These are phyloP conservation scores for Scheffersomyces segobiensis DNA, from an alignment of 1,139 yeast species.

Conservation along the genomic window DNA sequence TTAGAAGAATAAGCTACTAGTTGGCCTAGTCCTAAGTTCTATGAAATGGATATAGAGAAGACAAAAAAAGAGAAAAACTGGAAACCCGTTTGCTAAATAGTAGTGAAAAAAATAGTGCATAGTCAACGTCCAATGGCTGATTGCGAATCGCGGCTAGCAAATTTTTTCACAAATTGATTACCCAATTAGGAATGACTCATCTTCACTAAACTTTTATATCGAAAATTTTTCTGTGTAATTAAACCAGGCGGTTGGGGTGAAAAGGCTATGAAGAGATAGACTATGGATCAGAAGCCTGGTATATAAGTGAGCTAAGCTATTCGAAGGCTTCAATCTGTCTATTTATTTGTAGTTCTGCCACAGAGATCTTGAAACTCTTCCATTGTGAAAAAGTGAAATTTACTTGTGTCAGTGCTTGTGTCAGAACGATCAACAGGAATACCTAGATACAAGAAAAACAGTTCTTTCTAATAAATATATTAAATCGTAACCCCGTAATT, in stretches of 20 bases:
- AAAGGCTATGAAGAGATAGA: background rate
- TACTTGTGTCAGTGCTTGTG: background rate
- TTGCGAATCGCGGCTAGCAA: constrained; percentile 44
- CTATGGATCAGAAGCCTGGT: background rate
- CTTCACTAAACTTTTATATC: background rate
- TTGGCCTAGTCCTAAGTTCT: background rate
- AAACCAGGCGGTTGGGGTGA: background rate
- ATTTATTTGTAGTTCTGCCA: background rate
- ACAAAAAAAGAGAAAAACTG: constrained; percentile 4
- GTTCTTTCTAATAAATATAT: background rate
- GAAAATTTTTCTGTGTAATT: background rate
- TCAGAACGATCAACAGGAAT: background rate
- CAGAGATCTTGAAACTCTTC: background rate
- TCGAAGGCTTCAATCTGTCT: background rate
- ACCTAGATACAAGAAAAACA: background rate
- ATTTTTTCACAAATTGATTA: constrained; percentile 21
- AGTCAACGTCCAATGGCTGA: constrained; percentile 16
- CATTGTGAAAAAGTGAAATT: background rate
- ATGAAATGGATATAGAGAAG: background rate
- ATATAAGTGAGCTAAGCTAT: background rate
- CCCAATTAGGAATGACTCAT: constrained; percentile 31
- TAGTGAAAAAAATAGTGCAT: background rate
- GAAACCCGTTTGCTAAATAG: background rate
- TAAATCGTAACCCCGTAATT: background rate
- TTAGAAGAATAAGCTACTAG: background rate